phyloP scores from a whole-genome alignment of 768 basidiomycete genomes.

The Cystobasidiopsis lactophilus region DNA sequence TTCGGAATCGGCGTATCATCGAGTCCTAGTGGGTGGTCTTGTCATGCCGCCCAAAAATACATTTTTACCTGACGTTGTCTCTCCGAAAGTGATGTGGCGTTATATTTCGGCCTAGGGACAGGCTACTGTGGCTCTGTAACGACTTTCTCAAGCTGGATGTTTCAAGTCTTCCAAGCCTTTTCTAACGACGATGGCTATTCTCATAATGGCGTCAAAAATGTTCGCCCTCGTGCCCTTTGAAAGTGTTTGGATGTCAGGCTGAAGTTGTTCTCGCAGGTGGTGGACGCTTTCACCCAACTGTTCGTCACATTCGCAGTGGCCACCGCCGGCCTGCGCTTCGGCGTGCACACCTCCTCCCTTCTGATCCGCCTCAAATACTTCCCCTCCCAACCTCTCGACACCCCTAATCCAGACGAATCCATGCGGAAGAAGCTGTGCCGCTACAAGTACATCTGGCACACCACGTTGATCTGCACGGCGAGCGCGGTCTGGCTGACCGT shows the following conservation, averaged over 20 bases:
- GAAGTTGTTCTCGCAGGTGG: conserved; percentile 38
- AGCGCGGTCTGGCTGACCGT: conserved; percentile 36
- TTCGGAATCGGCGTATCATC: conserved; percentile 49
- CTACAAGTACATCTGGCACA: not conserved
- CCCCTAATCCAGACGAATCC: not conserved
- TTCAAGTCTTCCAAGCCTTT: conserved; percentile 70
- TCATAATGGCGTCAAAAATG: conserved; percentile 48
- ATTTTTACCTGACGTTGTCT: too few relatives aligned
- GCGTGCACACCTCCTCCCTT: conserved; percentile 38
- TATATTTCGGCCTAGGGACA: conserved; percentile 77
- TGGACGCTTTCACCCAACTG: conserved; percentile 65
- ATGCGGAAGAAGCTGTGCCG: not conserved
- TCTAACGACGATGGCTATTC: conserved; percentile 38
- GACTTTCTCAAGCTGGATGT: conserved; percentile 88
- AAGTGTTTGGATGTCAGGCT: not conserved
- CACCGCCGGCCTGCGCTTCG: conserved; percentile 53
- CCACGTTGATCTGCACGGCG: conserved; percentile 26
- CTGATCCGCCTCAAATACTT: conserved; percentile 17
- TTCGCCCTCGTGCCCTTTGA: conserved; percentile 28
- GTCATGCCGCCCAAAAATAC: conserved; percentile 2
- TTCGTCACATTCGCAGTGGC: conserved; percentile 57
- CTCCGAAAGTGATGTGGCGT: conserved; percentile 29
- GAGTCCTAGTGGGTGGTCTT: conserved; percentile 42
- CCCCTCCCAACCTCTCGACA: conserved; percentile 24
- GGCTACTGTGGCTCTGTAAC: conserved; percentile 93